phyloP scores from a whole-genome alignment of 108 stramenopile genomes.

The Skeletonema costatum region DNA sequence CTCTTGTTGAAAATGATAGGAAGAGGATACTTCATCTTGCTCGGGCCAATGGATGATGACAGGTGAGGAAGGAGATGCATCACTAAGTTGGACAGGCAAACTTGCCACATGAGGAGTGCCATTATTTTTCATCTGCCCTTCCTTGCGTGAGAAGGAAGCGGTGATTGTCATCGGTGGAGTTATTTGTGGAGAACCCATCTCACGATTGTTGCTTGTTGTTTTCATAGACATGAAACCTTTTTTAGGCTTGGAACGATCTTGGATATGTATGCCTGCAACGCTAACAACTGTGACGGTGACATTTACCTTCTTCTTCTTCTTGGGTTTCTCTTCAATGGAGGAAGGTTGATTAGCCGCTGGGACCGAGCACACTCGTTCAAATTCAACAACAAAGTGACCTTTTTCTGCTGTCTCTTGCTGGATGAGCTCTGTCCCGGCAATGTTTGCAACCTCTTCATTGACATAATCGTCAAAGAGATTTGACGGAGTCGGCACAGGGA shows the following conservation, averaged over 20 bases:
- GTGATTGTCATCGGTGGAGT: background rate
- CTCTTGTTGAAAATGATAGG: slow-evolving; percentile 1
- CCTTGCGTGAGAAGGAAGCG: background rate
- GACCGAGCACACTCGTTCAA: background rate
- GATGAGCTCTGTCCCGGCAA: background rate
- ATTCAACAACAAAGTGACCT: background rate
- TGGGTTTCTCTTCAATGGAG: background rate
- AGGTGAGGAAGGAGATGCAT: background rate
- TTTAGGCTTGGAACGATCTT: background rate
- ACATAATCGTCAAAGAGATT: background rate
- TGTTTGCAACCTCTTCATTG: background rate
- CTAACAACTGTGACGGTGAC: slow-evolving; percentile 6
- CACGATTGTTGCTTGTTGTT: background rate
- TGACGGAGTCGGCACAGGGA: background rate
- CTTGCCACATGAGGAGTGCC: background rate
- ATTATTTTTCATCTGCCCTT: background rate
- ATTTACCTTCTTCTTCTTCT: slow-evolving; percentile 2
- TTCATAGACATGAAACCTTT: background rate
- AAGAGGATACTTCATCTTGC: background rate
- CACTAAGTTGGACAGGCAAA: background rate
- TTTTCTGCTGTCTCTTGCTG: background rate
- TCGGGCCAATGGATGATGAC: background rate
- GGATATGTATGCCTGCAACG: background rate
- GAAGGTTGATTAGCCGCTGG: background rate
- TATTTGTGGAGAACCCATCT: background rate